These are phyloP conservation scores for Pelargonium myrrhifolium DNA, from an alignment of 441 rosid genomes.

Conservation along the genomic window DNA sequence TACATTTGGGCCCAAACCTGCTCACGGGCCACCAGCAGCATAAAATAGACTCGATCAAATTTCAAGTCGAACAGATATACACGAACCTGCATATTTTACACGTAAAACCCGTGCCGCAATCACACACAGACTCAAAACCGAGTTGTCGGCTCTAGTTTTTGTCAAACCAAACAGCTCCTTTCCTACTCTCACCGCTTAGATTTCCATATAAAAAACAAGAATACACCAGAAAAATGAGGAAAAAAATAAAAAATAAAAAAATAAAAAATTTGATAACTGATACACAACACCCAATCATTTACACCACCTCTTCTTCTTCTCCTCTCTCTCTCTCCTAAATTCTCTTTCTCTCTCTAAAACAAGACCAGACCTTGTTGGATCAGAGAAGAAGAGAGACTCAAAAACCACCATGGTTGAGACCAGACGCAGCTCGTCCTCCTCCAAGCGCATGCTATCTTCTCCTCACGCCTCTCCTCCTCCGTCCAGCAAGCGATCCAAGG, in stretches of 20 bases:
- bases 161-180: constrained; percentile 6
- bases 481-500: constrained; percentile 73
- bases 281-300: constrained; percentile 8
- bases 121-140: too few species aligned
- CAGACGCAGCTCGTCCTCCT: constrained; percentile 77
- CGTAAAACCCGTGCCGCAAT: too few species aligned
- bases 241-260: neutral
- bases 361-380: constrained; percentile 21
- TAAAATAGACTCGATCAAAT: too few species aligned
- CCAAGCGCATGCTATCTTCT: constrained; percentile 60
- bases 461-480: constrained; percentile 42
- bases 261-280: constrained; percentile 4
- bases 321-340: constrained; percentile 7
- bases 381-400: constrained; percentile 19
- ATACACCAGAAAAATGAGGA: too few species aligned
- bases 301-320: neutral
- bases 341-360: constrained; percentile 5
- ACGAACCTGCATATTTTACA: too few species aligned
- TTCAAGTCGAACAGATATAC: too few species aligned
- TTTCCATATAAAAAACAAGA: neutral
- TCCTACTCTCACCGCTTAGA: neutral
- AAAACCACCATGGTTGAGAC: constrained; percentile 73
- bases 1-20: too few species aligned
- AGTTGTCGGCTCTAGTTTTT: neutral
- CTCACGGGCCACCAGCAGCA: too few species aligned